Evolutionary conservation across 257 asterid species (phyloP).

Genomic region (Solanum virginianum): DNA sequence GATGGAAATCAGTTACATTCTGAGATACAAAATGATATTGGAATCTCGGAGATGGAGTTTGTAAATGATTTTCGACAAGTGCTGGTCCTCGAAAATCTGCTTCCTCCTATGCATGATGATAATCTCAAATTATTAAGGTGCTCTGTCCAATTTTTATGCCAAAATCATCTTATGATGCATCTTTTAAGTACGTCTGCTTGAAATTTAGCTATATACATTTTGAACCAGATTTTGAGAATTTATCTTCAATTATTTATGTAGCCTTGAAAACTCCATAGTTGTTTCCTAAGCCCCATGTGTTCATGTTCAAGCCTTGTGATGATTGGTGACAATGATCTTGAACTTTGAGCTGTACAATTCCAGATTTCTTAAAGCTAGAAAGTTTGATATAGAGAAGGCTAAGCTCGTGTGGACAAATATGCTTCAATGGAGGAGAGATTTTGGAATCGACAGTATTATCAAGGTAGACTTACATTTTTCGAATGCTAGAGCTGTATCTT

Average conservation of each 20-base stretch:
- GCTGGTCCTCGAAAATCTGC: slow-evolving; percentile 38
- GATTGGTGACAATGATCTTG: background rate
- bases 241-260: too few species aligned
- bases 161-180: background rate
- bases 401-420: slow-evolving; percentile 70
- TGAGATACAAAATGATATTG: slow-evolving; percentile 22
- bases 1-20: slow-evolving; percentile 21
- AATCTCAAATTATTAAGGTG: slow-evolving; percentile 57
- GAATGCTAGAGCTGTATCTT: background rate
- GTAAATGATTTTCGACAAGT: slow-evolving; percentile 48
- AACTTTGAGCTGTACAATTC: background rate
- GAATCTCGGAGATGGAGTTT: slow-evolving; percentile 24
- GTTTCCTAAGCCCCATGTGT: background rate
- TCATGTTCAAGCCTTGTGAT: background rate
- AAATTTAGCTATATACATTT: background rate
- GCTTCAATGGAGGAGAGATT: slow-evolving; percentile 67
- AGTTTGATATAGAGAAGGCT: slow-evolving; percentile 43
- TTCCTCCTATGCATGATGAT: slow-evolving; percentile 55
- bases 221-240: too few species aligned
- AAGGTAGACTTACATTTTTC: slow-evolving; percentile 26
- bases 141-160: background rate
- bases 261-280: background rate
- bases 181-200: background rate
- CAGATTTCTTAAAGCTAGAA: slow-evolving; percentile 78
- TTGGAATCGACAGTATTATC: slow-evolving; percentile 52